Percentiles rank a stretch among this genome's conserved stretches.
Conservation (phyloP, 2,329 filamentous ascomycete genomes). For the Fusarium ambrosium region DNA sequence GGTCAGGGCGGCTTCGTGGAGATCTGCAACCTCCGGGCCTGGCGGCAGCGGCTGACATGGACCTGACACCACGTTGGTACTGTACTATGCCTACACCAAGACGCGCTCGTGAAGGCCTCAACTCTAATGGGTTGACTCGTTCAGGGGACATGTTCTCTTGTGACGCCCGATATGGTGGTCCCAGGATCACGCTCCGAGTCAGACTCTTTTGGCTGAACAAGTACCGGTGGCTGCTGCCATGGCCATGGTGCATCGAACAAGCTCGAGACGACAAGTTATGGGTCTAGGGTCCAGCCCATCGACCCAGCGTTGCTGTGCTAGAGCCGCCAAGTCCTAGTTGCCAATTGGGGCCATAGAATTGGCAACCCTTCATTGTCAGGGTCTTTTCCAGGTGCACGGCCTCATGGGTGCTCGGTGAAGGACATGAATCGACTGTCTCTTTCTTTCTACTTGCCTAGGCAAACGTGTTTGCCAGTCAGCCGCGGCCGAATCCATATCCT, state of each 20-base stretch:
- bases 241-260: constrained; percentile 16
- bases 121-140: background rate
- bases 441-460: background rate
- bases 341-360: constrained; percentile 27
- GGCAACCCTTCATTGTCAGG: constrained; percentile 27
- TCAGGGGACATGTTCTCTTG: background rate
- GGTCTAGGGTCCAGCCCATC: constrained; percentile 25
- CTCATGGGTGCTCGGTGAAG: background rate
- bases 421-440: background rate
- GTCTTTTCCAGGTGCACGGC: constrained; percentile 15
- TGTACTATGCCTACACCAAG: background rate
- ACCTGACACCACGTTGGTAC: constrained; percentile 3
- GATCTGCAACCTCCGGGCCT: constrained; percentile 19
- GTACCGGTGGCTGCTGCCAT: constrained; percentile 6
- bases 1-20: constrained; percentile 16
- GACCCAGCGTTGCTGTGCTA: constrained; percentile 24
- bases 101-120: constrained; percentile 1
- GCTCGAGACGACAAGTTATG: constrained; percentile 23
- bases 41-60: constrained; percentile 23
- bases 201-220: background rate
- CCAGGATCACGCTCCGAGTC: background rate
- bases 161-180: background rate
- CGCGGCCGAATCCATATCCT: background rate
- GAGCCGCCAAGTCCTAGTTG: constrained; percentile 27
- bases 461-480: background rate